These are phyloP conservation scores for Pascua sp. DNA, from an alignment of 1,284 basidiomycete genomes.

Conservation along the genomic window DNA sequence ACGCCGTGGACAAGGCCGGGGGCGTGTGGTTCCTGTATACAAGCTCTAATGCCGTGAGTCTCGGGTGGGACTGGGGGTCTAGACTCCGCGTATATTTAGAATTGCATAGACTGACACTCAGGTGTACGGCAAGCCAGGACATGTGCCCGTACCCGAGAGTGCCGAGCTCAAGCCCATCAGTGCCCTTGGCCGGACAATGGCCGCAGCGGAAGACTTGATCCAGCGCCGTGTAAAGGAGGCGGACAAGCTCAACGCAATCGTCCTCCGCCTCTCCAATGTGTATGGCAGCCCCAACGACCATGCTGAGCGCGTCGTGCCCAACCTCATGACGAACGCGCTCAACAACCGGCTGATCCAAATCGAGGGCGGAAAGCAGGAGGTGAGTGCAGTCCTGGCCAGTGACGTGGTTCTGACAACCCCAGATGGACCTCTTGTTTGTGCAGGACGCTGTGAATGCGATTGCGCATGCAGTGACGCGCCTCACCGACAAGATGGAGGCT, in stretches of 20 bases:
- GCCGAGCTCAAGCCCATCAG: conserved; percentile 16
- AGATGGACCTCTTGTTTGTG: conserved; percentile 24
- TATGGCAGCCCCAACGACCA: conserved; percentile 30
- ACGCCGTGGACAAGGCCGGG: conserved; percentile 9
- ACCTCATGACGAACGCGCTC: conserved; percentile 26
- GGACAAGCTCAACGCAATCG: conserved; percentile 16
- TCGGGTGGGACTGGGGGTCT: too few species aligned
- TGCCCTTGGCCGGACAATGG: conserved; percentile 27
- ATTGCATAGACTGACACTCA: neutral
- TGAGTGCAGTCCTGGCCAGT: neutral
- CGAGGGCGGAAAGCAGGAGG: conserved; percentile 29
- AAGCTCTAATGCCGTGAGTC: conserved; percentile 23
- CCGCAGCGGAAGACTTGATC: conserved; percentile 21
- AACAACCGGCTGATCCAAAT: conserved; percentile 32
- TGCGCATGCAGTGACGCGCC: conserved; percentile 17
- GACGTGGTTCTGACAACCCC: neutral
- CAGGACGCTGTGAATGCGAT: conserved; percentile 30
- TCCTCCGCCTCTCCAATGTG: conserved; percentile 29
- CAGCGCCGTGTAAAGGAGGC: neutral
- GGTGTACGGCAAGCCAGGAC: conserved; percentile 25
- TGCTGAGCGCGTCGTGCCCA: conserved; percentile 27
- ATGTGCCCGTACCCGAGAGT: conserved; percentile 19
- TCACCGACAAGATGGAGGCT: conserved; percentile 2
- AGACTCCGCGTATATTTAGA: too few species aligned
- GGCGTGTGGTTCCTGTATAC: conserved; percentile 39